Evolutionary conservation across 1,284 basidiomycete genomes (phyloP), one percentile per base, ranked within the genome.

Genomic region (Sporisorium graminicola): DNA sequence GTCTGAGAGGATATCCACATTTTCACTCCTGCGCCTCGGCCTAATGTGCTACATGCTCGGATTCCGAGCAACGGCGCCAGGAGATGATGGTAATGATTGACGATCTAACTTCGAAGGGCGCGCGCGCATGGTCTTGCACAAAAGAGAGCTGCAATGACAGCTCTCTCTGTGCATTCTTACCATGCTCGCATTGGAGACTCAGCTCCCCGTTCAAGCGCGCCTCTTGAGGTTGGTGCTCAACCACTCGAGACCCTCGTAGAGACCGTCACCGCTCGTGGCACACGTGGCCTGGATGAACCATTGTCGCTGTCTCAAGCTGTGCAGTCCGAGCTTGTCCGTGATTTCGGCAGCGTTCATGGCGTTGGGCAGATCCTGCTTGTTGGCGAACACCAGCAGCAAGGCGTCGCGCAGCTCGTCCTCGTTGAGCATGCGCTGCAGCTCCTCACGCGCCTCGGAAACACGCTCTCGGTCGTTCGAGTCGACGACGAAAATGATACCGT

Each of bases 311-410:
- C 95, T 92, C 86, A 99, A 91, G 74, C 94, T 93, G 87, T 98
- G 96, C 69, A 99, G 91, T 77, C 97, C 97, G 80, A 99, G 94
- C 88, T 99, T 99, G 88, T 99, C 97, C 74, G 97, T 99, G 86
- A 99, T 98, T 88, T 99, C 97, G 78, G 97, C 94, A 42, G 97
- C 96, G 87, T 96, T 98, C 96, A 99, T 99, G 77, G 97, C 97
- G 86, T 94, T 95, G 33, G 95, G 95, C 81, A 99, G 88, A 90
- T 99, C 97, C 88, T 99, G 97, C 89, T 99, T 99, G 89, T 99
- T 99, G 40, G 97, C 96, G 88, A 99, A 99, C 83, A 99, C 97
- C 79, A 99, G 92, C 82, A 99, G 91, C 84, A 98, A 92, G 56
- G 97, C 97, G 87, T 99, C 95, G 77, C 96, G 93, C 80, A 99